These are phyloP conservation scores for Claviceps monticola DNA, from an alignment of 2,329 filamentous ascomycete species.

Conservation along the genomic window DNA sequence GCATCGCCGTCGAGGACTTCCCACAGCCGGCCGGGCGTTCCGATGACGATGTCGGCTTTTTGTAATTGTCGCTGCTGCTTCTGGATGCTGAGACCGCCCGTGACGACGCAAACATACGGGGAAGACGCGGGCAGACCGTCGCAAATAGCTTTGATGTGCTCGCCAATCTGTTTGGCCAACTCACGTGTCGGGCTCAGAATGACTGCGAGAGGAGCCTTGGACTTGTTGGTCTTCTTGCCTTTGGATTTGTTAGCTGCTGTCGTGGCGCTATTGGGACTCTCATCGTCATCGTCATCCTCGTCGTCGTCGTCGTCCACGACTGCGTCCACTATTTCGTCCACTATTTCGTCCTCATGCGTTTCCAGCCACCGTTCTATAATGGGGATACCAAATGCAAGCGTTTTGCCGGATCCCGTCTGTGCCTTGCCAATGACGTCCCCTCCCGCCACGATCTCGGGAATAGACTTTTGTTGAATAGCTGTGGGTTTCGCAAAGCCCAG, in stretches of 20 bases:
- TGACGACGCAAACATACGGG: conserved; percentile 73
- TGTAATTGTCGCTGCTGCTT: conserved; percentile 82
- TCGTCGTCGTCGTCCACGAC: neutral
- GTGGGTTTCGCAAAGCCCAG: conserved; percentile 74
- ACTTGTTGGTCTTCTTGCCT: conserved; percentile 14
- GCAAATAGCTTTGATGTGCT: conserved; percentile 68
- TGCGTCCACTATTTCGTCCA: neutral
- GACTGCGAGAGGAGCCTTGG: conserved; percentile 51
- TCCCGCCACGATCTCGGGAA: conserved; percentile 69
- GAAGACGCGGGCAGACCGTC: conserved; percentile 42
- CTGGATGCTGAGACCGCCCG: conserved; percentile 82
- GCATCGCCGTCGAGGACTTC: conserved; percentile 72
- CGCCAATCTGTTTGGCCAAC: conserved; percentile 78
- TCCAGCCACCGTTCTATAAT: conserved; percentile 75
- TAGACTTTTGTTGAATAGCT: conserved; percentile 62
- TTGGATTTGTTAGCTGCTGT: neutral
- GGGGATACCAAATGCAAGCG: conserved; percentile 84
- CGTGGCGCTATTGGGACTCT: neutral
- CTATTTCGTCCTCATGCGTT: conserved; percentile 17
- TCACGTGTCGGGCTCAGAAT: conserved; percentile 88
- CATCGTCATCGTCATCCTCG: neutral
- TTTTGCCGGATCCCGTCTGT: conserved; percentile 92
- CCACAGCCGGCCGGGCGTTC: conserved; percentile 85
- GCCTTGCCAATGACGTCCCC: conserved; percentile 94
- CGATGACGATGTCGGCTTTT: conserved; percentile 83